Base-by-base conservation (phyloP, 257 asterid species). In the Ligustrum vulgare region DNA sequence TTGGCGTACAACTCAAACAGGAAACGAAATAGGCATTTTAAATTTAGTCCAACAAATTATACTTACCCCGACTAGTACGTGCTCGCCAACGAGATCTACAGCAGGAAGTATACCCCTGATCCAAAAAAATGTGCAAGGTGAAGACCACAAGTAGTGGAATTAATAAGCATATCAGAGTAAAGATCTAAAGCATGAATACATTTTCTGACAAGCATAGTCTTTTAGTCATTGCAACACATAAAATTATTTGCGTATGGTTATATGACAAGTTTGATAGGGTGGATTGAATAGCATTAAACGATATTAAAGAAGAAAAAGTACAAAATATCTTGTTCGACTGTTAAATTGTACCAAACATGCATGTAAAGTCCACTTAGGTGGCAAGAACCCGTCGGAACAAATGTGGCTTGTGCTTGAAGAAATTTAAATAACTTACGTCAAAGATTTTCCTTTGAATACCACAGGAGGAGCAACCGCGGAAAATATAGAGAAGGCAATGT, bases 381-480 rank as follows among this genome's bases (percentile, higher is more conserved):
- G 3, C 56, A 58, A 1, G 22, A 31, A 69, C 62, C 15, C 32
- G 0, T 32, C 31, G 32, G 20, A 34, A 63, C 37, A 33, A 41
- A n/a, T n/a, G n/a, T n/a, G n/a, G n/a, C n/a, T 25, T 41, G 31
- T 8, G 70, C 34, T 25, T 12, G 28, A 9, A 60, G 16, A 67
- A 68, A 20, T 32, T 20, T 7, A 49, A 71, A 72, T 67, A 72
- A 79, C 96, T 87, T 85, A 94, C 99, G 98, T 83, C 34, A 94
- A 86, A 78, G 99, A 92, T 87, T 92, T 93, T 76, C 99, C 99
- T 84, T 86, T 86, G 90, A 94, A 94, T 67, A 94, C 96, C 28
- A 94, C 72, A 47, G 99, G 99, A 72, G 99, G 99, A 72, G 99
- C 99, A 83, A 94, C 98, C 7, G 99, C 96, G 18, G 99, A 90